Evolutionary conservation across 768 basidiomycete species (phyloP), one percentile per base, ranked within the genome.

Genomic region (Multifurca ochricompacta): DNA sequence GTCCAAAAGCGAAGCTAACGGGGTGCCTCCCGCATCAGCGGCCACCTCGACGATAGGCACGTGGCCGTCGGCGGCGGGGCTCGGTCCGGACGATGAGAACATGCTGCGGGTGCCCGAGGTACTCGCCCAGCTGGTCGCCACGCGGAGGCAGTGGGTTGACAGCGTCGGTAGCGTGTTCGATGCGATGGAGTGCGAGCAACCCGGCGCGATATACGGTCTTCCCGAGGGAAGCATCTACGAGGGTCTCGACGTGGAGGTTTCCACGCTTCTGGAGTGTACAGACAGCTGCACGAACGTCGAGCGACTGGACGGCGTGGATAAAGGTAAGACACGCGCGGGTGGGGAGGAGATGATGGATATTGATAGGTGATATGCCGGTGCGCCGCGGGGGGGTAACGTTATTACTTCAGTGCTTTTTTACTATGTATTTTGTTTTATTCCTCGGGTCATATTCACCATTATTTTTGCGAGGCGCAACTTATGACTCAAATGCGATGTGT

Each of bases 71-170:
- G 83, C 86, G 3, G 70, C 85, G 10, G 87, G 86, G 3, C 70
- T 90, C 39, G 77, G 74, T 3, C 80, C 79, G 1, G 85, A 87
- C 65, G 83, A 85, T 25, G 81, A 84, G 47, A 77, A 81, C 62
- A 66, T 67, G 55, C 67, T 90, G 25, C 72, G 77, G 27, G 77
- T 91, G 23, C 77, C 80, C 30, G 83, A 89, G 23, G 79, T 83
- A 63, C 68, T 95, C 53, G 74, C 73, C 60, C 78, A 83, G 54
- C 75, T 92, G 27, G 82, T 97, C 14, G 79, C 80, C 60, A 87
- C 84, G 57, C 74, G 95, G 35, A 72, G 81, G 61, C 74, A 83
- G 60, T 93, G 91, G 83, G 85, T 91, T 19, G 79, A 87, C 46
- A 74, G 69, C 34, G 80, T 97, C 5, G 91, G 89, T 8, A 70